Conservation (phyloP, 1,284 basidiomycete species). For the Apiotrichum gamsii region DNA sequence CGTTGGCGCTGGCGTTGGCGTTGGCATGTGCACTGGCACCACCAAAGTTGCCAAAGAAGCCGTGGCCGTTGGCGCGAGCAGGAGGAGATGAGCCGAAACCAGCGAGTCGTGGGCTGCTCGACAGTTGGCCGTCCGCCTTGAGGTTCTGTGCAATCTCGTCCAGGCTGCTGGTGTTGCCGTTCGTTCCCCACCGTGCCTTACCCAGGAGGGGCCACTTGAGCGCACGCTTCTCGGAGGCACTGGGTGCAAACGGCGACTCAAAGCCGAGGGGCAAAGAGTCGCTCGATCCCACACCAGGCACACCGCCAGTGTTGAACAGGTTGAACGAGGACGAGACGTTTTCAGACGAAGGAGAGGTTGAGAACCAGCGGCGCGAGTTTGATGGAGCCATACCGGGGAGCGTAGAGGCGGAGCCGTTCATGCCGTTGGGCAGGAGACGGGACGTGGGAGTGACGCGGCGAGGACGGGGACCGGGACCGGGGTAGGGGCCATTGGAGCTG, state of each 20-base stretch:
- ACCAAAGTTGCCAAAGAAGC: too few relatives aligned
- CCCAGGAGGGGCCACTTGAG: slow-evolving; percentile 41
- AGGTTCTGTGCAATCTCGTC: slow-evolving; percentile 15
- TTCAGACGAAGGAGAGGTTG: slow-evolving; percentile 27
- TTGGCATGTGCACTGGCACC: too few relatives aligned
- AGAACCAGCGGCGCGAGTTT: slow-evolving; percentile 39
- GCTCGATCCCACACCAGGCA: slow-evolving; percentile 24
- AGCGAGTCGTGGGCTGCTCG: neutral
- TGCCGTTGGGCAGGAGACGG: slow-evolving; percentile 7
- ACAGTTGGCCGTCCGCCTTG: slow-evolving; percentile 4
- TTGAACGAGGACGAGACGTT: slow-evolving; percentile 28
- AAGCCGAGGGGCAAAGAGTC: slow-evolving; percentile 30
- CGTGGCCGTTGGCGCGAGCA: too few relatives aligned
- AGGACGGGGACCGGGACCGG: too few relatives aligned
- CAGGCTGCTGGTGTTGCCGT: slow-evolving; percentile 3
- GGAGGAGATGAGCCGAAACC: neutral
- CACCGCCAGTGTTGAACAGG: slow-evolving; percentile 10
- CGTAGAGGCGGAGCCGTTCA: slow-evolving; percentile 6
- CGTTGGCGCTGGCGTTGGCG: too few relatives aligned
- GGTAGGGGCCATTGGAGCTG: neutral
- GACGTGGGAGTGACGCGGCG: slow-evolving; percentile 3
- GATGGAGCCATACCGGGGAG: slow-evolving; percentile 13
- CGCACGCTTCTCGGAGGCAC: slow-evolving; percentile 41
- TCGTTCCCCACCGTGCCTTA: slow-evolving; percentile 22
- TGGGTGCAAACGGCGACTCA: slow-evolving; percentile 40